Base-by-base conservation (phyloP, 352 stramenopile species). In the Globisporangium camurandrum region DNA sequence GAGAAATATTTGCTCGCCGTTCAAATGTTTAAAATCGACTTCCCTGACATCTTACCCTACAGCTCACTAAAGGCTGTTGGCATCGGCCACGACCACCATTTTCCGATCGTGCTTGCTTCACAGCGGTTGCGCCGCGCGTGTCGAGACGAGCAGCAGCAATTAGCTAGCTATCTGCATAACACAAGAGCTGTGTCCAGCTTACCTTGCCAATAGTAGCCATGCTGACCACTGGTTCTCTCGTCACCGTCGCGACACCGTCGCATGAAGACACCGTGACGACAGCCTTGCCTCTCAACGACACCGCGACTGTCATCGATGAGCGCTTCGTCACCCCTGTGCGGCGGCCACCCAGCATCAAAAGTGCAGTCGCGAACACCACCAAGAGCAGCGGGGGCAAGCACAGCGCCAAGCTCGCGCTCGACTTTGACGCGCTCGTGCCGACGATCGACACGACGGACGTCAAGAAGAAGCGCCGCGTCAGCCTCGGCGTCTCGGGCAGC, bases 401-500 rank as follows among this genome's bases (percentile, higher is more conserved):
- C 49, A 59, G 52, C 37, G n/a, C 34, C 12, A 6, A 31, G 16
- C 5, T 42, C 12, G 22, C 38, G 30, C 46, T 45, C 37, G 53
- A 61, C 30, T 41, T 40, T 33, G 41, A 49, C 11, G 46, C 61
- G 23, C 43, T 57, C 36, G 36, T 41, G 17, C 36, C 20, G 40
- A 49, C 56, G 30, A 43, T 53, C n/a, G 47, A 54, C 22, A 41
- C 51, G 5, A 36, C 33, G 12, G 46, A 33, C 19, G 27, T 27
- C 12, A 44, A 45, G 22, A 71, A 63, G 27, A 24, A 27, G 31
- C 54, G 64, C 37, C 47, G 30, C 23, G 52, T 38, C 23, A n/a
- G 42, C 26, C 27, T 38, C 41, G 41, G 28, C 27, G 38, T 37
- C 38, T 38, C 22, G 19, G 50, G 39, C 36, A 67, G 39, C 36